A percentile compares a stretch with the other conserved stretches of the same genome.
Conservation (phyloP, 371 early-diverging fungal species). For the Syncephalastrum contaminatum region DNA sequence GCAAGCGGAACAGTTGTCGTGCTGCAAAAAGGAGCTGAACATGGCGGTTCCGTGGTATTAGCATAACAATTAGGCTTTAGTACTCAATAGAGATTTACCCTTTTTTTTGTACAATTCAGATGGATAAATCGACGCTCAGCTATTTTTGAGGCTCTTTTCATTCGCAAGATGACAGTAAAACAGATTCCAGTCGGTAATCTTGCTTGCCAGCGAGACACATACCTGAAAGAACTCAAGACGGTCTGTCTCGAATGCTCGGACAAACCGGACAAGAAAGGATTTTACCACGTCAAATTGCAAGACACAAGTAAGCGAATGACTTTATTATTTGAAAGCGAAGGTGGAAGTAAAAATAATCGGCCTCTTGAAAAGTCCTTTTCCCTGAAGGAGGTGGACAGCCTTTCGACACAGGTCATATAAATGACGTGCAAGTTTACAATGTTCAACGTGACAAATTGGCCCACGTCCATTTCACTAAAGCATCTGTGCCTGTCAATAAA, state of each 20-base stretch:
- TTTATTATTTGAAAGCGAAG: background rate
- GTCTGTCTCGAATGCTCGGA: constrained; percentile 37
- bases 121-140: no score
- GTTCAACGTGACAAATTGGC: constrained; percentile 60
- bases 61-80: no score
- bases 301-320: constrained; percentile 31
- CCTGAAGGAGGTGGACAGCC: constrained; percentile 81
- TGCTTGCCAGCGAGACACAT: constrained; percentile 39
- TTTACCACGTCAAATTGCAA: constrained; percentile 36
- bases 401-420: constrained; percentile 64
- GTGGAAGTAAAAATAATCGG: background rate
- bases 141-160: no score
- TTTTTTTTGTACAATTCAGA: no score
- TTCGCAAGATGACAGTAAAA: constrained; percentile 5
- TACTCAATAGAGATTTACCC: no score
- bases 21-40: no score
- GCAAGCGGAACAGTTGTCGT: no score
- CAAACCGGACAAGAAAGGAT: constrained; percentile 41
- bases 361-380: constrained; percentile 52
- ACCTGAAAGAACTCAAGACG: constrained; percentile 26
- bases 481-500: constrained; percentile 48
- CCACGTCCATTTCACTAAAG: constrained; percentile 63
- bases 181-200: constrained; percentile 44
- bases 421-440: constrained; percentile 53
- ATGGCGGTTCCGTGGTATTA: no score